Evolutionary conservation across 768 basidiomycete species (phyloP).

Genomic region (Hirschioporus abietinus): DNA sequence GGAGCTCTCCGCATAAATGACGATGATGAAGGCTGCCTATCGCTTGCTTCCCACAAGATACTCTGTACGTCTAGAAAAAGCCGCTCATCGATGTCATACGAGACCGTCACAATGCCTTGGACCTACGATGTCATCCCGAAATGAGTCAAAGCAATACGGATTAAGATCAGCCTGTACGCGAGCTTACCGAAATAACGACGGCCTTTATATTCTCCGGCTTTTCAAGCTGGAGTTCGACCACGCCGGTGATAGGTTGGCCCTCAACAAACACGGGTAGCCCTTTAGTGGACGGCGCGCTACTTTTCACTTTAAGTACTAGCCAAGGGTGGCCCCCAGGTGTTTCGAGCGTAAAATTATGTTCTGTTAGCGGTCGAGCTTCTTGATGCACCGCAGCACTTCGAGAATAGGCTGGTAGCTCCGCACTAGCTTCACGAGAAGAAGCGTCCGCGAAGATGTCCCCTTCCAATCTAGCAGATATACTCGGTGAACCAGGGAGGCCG

Average conservation of each 20-base stretch:
- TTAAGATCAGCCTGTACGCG: neutral
- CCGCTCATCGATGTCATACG: neutral
- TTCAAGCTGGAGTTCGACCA: constrained; percentile 44
- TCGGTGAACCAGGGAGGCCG: neutral
- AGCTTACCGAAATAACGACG: constrained; percentile 41
- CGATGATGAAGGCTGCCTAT: neutral
- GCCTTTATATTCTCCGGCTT: constrained; percentile 45
- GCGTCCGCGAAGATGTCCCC: neutral
- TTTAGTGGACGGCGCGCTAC: constrained; percentile 32
- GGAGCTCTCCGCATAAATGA: neutral
- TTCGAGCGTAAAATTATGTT: constrained; percentile 37
- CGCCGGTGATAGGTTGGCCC: constrained; percentile 44
- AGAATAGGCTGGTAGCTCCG: neutral
- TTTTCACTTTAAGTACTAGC: constrained; percentile 41
- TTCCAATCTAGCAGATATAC: neutral
- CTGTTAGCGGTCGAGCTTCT: constrained; percentile 9
- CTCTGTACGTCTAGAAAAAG: neutral
- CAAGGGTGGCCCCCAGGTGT: constrained; percentile 39
- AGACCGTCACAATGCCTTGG: neutral
- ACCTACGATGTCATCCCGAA: neutral
- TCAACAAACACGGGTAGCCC: constrained; percentile 42
- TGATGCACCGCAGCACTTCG: neutral
- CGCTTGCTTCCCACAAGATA: neutral
- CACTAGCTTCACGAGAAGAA: neutral
- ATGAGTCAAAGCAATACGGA: neutral